These are phyloP conservation scores for Margaritispora aquatica DNA, from an alignment of 495 filamentous ascomycete genomes.

Conservation along the genomic window DNA sequence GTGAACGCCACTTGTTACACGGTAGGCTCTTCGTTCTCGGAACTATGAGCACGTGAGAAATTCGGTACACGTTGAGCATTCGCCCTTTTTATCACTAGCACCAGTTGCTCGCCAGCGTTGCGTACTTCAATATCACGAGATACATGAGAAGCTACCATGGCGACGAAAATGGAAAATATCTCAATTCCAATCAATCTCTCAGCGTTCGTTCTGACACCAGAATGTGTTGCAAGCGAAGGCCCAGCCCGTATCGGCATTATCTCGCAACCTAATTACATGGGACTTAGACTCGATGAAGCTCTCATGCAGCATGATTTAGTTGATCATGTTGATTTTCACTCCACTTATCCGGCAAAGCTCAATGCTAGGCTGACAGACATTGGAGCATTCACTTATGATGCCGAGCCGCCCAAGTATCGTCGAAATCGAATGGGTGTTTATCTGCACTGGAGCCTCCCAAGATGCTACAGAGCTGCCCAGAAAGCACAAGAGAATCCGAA, in stretches of 20 bases:
- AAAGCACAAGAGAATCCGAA: background rate
- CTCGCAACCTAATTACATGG: slow-evolving; percentile 49
- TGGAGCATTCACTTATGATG: background rate
- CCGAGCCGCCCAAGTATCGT: background rate
- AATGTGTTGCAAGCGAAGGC: background rate
- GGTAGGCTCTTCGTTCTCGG: too few species aligned
- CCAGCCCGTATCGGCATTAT: slow-evolving; percentile 38
- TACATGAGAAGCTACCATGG: too few species aligned
- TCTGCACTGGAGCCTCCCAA: slow-evolving; percentile 46
- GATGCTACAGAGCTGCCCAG: slow-evolving; percentile 28
- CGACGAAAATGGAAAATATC: background rate
- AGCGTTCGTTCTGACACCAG: background rate
- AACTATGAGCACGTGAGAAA: too few species aligned
- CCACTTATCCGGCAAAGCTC: slow-evolving; percentile 21
- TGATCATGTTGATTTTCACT: slow-evolving; percentile 36
- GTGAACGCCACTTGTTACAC: too few species aligned
- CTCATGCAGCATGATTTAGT: slow-evolving; percentile 37
- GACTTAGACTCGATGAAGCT: slow-evolving; percentile 33
- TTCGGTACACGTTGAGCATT: too few species aligned
- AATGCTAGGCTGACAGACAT: slow-evolving; percentile 32
- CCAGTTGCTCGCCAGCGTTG: too few species aligned
- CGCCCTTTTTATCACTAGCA: too few species aligned
- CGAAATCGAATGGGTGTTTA: slow-evolving; percentile 39
- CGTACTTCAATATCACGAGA: too few species aligned
- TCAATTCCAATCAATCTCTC: background rate